phyloP scores from a whole-genome alignment of 1,139 yeast species.

The Nakaseomyces kungkrabaensis region DNA sequence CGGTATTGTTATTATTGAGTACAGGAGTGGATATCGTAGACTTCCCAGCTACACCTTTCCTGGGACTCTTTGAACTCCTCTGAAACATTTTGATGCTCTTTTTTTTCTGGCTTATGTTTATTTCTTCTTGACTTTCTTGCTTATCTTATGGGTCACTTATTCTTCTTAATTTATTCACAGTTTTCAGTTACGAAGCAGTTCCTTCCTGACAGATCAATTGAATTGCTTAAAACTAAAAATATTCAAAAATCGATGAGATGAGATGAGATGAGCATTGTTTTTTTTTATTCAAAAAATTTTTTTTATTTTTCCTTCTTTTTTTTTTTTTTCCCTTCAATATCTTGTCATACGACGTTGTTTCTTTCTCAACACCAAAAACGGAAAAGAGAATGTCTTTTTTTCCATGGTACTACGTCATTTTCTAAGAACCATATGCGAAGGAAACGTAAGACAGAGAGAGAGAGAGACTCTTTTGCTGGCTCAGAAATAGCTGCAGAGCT shows the following conservation, averaged over 20 bases:
- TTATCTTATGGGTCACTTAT: not conserved
- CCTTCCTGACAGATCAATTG: not conserved
- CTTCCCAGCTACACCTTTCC: not conserved
- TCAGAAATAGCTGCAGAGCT: no score
- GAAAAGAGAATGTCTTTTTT: no score
- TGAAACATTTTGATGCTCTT: not conserved
- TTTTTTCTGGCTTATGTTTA: not conserved
- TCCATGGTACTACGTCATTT: no score
- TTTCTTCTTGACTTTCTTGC: not conserved
- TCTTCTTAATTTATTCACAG: not conserved
- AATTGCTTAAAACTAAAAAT: not conserved
- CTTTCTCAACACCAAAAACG: no score
- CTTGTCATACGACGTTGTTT: no score
- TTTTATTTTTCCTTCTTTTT: not conserved
- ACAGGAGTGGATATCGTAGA: not conserved
- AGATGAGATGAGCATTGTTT: conserved; percentile 8
- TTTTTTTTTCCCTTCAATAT: not conserved
- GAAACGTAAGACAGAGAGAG: no score
- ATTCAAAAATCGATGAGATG: conserved; percentile 3
- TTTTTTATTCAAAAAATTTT: not conserved
- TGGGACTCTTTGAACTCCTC: conserved; percentile 1
- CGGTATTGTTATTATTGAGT: not conserved
- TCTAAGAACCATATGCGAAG: no score
- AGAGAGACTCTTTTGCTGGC: no score
- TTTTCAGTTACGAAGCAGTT: no score